phyloP scores from a whole-genome alignment of 495 filamentous ascomycete species.

The Penicillium crystallinum region DNA sequence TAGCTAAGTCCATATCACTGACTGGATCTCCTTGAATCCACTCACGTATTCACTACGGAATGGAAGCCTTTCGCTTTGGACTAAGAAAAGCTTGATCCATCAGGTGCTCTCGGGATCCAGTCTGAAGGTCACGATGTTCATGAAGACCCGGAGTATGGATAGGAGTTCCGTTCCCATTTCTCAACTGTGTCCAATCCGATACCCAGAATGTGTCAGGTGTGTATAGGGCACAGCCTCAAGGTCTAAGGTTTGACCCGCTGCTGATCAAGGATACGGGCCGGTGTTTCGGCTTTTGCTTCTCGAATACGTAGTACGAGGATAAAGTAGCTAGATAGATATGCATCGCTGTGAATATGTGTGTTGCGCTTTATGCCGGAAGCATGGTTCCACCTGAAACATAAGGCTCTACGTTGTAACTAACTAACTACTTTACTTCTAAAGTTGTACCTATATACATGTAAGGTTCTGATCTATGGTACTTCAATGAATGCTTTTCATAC shows the following conservation, averaged over 20 bases:
- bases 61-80: background rate
- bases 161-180: too few species aligned
- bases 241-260: background rate
- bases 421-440: too few species aligned
- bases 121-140: background rate
- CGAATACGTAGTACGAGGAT: background rate
- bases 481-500: too few species aligned
- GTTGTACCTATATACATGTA: too few species aligned
- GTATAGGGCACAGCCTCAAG: background rate
- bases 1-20: background rate
- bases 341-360: too few species aligned
- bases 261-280: background rate
- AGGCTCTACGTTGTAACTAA: too few species aligned
- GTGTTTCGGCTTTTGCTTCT: background rate
- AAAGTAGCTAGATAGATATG: too few species aligned
- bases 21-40: background rate
- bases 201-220: background rate
- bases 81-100: background rate
- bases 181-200: background rate
- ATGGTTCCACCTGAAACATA: too few species aligned
- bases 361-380: too few species aligned
- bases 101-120: background rate
- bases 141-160: background rate
- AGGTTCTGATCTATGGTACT: too few species aligned
- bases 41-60: background rate